Conservation (phyloP, 2,329 filamentous ascomycete genomes). For the Cladophialophora yegresii region DNA sequence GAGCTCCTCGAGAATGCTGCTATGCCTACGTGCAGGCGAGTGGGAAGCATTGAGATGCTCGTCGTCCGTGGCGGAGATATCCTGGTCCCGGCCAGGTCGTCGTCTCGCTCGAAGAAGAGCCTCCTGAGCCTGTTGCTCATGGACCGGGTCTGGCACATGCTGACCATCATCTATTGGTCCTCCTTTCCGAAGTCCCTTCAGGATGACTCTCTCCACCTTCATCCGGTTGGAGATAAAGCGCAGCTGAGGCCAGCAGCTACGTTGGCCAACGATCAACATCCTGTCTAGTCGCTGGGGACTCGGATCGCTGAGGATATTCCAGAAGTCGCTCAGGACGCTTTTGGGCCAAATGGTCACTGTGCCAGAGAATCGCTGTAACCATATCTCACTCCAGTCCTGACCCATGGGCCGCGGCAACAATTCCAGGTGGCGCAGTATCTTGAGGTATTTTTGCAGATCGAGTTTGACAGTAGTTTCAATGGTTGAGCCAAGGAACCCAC, state of each 20-base stretch:
- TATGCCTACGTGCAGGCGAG: slow-evolving; percentile 27
- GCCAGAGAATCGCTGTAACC: slow-evolving; percentile 91
- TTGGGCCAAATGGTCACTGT: slow-evolving; percentile 97
- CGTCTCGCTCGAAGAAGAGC: slow-evolving; percentile 25
- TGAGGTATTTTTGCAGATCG: slow-evolving; percentile 96
- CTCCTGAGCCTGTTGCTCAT: slow-evolving; percentile 28
- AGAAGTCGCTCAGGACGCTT: slow-evolving; percentile 74
- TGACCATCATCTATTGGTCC: slow-evolving; percentile 37
- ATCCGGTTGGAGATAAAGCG: slow-evolving; percentile 88
- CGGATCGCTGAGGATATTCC: slow-evolving; percentile 82
- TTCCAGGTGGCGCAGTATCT: slow-evolving; percentile 88
- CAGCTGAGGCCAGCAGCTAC: slow-evolving; percentile 85
- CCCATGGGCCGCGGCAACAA: slow-evolving; percentile 84
- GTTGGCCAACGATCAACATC: slow-evolving; percentile 89
- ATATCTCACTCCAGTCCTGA: slow-evolving; percentile 96
- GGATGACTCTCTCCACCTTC: slow-evolving; percentile 72
- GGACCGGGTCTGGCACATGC: slow-evolving; percentile 30
- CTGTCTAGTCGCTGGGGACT: slow-evolving; percentile 71
- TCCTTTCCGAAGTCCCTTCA: slow-evolving; percentile 53
- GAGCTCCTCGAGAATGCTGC: slow-evolving; percentile 48
- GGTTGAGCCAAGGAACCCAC: slow-evolving; percentile 89
- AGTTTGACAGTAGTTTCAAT: slow-evolving; percentile 94
- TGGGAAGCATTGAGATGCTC: not conserved
- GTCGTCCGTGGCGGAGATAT: slow-evolving; percentile 20
- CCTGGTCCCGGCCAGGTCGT: slow-evolving; percentile 21